phyloP scores from a whole-genome alignment of 352 stramenopile species.

The Peronosclerospora sorghi region DNA sequence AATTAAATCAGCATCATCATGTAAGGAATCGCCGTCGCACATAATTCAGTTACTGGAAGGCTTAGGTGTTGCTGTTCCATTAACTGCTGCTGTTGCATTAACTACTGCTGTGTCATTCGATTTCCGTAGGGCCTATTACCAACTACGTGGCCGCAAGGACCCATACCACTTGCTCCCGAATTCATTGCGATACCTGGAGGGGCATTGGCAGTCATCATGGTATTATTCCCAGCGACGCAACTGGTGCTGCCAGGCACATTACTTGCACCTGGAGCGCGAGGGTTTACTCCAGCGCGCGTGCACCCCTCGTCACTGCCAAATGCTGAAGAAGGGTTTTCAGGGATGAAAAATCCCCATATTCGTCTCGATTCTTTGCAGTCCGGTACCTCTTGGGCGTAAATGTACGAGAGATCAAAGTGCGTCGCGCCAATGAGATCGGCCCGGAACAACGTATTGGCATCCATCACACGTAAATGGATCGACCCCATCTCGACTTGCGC shows the following conservation, averaged over 20 bases:
- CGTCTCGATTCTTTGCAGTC: conserved; percentile 85
- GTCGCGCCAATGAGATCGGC: conserved; percentile 83
- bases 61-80: conserved; percentile 65
- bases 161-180: too few species aligned
- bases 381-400: conserved; percentile 89
- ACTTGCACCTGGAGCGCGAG: too few species aligned
- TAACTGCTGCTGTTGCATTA: conserved; percentile 73
- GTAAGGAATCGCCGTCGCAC: too few species aligned
- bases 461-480: conserved; percentile 74
- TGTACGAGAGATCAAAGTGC: conserved; percentile 81
- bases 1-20: too few species aligned
- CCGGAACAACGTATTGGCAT: conserved; percentile 77
- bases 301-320: conserved; percentile 87
- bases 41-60: too few species aligned
- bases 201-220: too few species aligned
- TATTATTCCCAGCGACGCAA: too few species aligned
- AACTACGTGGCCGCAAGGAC: conserved; percentile 43
- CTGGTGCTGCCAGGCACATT: too few species aligned
- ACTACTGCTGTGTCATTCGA: too few species aligned
- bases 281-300: conserved; percentile 45
- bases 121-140: too few species aligned
- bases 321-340: conserved; percentile 95
- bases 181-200: too few species aligned
- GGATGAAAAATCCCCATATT: conserved; percentile 94
- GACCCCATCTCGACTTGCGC: conserved; percentile 74